phyloP scores from a whole-genome alignment of 768 basidiomycete species.

The Rhodotorula diobovata region DNA sequence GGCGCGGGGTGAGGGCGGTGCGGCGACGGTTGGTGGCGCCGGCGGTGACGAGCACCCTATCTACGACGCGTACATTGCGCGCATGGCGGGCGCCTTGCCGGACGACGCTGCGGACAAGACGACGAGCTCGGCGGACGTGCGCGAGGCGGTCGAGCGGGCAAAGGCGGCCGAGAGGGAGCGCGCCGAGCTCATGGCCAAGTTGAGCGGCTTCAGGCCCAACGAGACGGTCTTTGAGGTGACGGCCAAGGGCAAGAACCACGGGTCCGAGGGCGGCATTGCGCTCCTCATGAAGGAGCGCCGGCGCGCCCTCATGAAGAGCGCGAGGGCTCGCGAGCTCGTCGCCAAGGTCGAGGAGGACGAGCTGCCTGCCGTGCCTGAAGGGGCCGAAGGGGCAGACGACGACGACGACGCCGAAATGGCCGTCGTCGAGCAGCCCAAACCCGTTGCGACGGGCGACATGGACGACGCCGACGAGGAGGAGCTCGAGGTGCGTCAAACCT shows the following conservation, averaged over 20 bases:
- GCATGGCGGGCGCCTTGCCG: neutral
- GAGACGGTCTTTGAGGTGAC: constrained; percentile 92
- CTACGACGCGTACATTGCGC: constrained; percentile 36
- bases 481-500: constrained; percentile 13
- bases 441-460: neutral
- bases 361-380: constrained; percentile 44
- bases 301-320: constrained; percentile 62
- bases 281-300: constrained; percentile 83
- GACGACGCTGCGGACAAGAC: too few relatives aligned
- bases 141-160: neutral
- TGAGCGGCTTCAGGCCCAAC: constrained; percentile 73
- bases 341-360: constrained; percentile 37
- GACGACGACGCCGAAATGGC: constrained; percentile 53
- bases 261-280: constrained; percentile 53
- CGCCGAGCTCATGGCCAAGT: constrained; percentile 63
- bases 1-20: constrained; percentile 63
- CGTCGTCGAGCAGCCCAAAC: constrained; percentile 46
- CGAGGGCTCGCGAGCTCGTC: constrained; percentile 19
- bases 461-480: constrained; percentile 24
- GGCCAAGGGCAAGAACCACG: constrained; percentile 67
- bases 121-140: neutral
- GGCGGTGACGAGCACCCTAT: constrained; percentile 67
- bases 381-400: constrained; percentile 8
- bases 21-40: constrained; percentile 51
- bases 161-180: constrained; percentile 56